phyloP scores from a whole-genome alignment of 2,329 filamentous ascomycete species.

The Dothiorella sarmentorum region DNA sequence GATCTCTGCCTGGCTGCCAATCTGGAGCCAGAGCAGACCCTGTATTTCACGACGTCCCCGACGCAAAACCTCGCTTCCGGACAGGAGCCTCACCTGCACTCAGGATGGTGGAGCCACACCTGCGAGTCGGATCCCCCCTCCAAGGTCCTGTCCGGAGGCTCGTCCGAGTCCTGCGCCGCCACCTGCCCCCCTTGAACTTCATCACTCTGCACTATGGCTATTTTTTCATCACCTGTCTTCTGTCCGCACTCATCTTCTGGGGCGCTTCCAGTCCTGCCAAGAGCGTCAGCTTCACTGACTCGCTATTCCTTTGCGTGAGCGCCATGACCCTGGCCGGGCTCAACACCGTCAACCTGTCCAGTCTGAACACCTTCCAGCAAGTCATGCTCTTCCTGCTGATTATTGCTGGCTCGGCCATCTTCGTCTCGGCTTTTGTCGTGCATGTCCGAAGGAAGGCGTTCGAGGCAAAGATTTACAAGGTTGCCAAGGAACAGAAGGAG shows the following conservation, averaged over 20 bases:
- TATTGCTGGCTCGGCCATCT: slow-evolving; percentile 63
- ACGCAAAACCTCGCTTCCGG: slow-evolving; percentile 5
- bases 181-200: slow-evolving; percentile 53
- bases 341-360: slow-evolving; percentile 63
- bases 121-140: slow-evolving; percentile 19
- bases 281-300: slow-evolving; percentile 59
- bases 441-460: slow-evolving; percentile 60
- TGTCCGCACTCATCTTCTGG: slow-evolving; percentile 62
- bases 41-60: slow-evolving; percentile 10
- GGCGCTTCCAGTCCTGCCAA: slow-evolving; percentile 50
- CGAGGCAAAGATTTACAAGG: slow-evolving; percentile 55
- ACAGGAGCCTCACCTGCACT: slow-evolving; percentile 17
- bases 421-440: slow-evolving; percentile 64
- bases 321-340: slow-evolving; percentile 66
- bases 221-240: slow-evolving; percentile 56
- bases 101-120: slow-evolving; percentile 19
- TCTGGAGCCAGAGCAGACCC: slow-evolving; percentile 15
- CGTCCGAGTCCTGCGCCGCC: slow-evolving; percentile 20
- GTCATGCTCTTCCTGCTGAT: slow-evolving; percentile 62
- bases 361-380: slow-evolving; percentile 66
- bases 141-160: slow-evolving; percentile 22
- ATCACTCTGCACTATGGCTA: slow-evolving; percentile 66
- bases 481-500: slow-evolving; percentile 41
- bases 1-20: slow-evolving; percentile 15
- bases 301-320: slow-evolving; percentile 63